phyloP scores from a whole-genome alignment of 352 stramenopile genomes.

The Globisporangium canariense region DNA sequence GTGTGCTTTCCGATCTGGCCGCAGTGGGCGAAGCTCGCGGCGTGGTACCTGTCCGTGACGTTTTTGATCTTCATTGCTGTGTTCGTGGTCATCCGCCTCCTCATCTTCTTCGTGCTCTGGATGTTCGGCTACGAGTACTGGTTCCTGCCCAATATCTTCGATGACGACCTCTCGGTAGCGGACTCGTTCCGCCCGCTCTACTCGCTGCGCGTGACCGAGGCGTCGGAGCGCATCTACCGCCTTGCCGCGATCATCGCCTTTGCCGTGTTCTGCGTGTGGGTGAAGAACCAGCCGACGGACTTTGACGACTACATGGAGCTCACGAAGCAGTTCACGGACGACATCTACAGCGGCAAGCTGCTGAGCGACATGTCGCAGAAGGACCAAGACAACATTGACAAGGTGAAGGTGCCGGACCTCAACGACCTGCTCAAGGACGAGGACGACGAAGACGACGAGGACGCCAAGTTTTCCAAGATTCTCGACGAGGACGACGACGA shows the following conservation, averaged over 20 bases:
- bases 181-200: slow-evolving; percentile 98
- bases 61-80: slow-evolving; percentile 98
- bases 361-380: slow-evolving; percentile 97
- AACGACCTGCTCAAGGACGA: slow-evolving; percentile 85
- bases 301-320: slow-evolving; percentile 99
- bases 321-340: slow-evolving; percentile 99
- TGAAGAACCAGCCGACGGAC: slow-evolving; percentile 98
- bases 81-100: slow-evolving; percentile 93
- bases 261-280: slow-evolving; percentile 96
- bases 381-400: slow-evolving; percentile 98
- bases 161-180: slow-evolving; percentile 96
- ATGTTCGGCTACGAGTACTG: slow-evolving; percentile 96
- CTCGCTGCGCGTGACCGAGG: slow-evolving; percentile 76
- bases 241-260: slow-evolving; percentile 91
- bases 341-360: slow-evolving; percentile 99
- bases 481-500: slow-evolving; percentile 71
- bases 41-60: slow-evolving; percentile 99
- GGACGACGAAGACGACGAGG: slow-evolving; percentile 64
- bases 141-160: slow-evolving; percentile 99
- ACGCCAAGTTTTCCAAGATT: slow-evolving; percentile 77
- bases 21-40: slow-evolving; percentile 95
- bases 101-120: slow-evolving; percentile 97
- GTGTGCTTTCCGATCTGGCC: slow-evolving; percentile 99
- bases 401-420: slow-evolving; percentile 88
- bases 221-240: slow-evolving; percentile 95